Evolutionary conservation across 2,329 filamentous ascomycete genomes (phyloP), one percentile per base, ranked within the genome.

Genomic region (Dothidotthia symphoricarpi): DNA sequence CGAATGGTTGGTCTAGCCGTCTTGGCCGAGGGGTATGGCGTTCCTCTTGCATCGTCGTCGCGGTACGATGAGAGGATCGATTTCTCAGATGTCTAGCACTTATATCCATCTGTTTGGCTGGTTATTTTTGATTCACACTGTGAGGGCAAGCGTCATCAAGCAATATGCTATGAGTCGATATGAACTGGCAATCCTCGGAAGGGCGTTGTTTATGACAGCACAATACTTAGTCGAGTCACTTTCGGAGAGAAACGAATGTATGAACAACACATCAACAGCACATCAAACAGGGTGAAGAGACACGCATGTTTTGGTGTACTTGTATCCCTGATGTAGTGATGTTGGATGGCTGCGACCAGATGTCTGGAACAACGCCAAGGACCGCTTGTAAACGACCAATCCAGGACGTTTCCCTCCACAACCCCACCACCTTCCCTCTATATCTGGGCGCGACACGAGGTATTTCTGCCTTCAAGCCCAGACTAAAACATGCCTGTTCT

Each of bases 91-190:
- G 49, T 45, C 45, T 27, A 31, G 33, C 38, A 27, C 38, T 42
- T 35, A 27, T 36, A 33, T 47, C 40, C 41, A 46, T 37, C 29
- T 50, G 24, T 47, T 45, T 49, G 45, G 38, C 49, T 33, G 38
- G 47, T 51, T 59, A 62, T 61, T 61, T 54, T 57, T 55, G 49
- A 35, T 39, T 46, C 36, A 43, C 47, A 41, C 47, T 46, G 47
- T 45, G 29, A 35, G 22, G 39, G 49, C 50, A 61, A 55, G 55
- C 56, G 45, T 57, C 28, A 56, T 56, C 53, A 61, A 61, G 57
- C 45, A 31, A 33, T 24, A 32, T 16, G 37, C 36, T 43, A 40
- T 39, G 47, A 36, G 34, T 34, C 39, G 45, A 47, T 45, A 45
- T 39, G 38, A 40, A 38, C 25, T 31, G 39, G 38, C 37, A 46